Evolutionary conservation across 768 basidiomycete species (phyloP), one percentile per base, ranked within the genome.

Genomic region (Ephemerocybe angulata): DNA sequence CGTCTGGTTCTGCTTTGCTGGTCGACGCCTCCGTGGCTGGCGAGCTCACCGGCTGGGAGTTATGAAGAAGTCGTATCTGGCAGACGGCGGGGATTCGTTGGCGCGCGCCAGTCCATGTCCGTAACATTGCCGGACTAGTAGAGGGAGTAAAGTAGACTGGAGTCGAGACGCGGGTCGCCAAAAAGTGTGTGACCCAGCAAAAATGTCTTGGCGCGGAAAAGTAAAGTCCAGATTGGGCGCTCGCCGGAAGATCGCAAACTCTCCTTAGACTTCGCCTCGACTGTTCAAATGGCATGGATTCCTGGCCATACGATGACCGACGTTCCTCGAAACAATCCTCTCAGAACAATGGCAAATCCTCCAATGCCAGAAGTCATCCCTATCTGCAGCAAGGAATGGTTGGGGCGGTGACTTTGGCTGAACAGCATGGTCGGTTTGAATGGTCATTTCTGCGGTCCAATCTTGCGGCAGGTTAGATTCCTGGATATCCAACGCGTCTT

Each of bases 231-330:
- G 19, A 25, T 52, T 52, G 21, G 35, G 33, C 31, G 50, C 21
- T 22, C 4, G 25, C 25, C 33, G 8, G 10, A 17, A 21, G 28
- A 13, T 3, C 46, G 24, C 27, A 42, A 52, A 22, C 40, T 54
- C 46, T 47, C 40, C 33, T 48, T 30, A 15, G 21, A 8, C 17
- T 17, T 35, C 33, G 17, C 52, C 38, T 29, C 35, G 33, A 15
- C 27, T 48, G 44, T 43, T 70, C 72, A 70, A 76, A 84, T 88
- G 85, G 84, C 83, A 89, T 90, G 87, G 84, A 85, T 68, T 76
- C 74, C 68, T 89, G 87, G 87, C 87, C 86, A 35, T 70, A 75
- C 64, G 76, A 81, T 75, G 69, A 76, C 62, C 72, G 72, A 67
- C 61, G 52, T 38, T 63, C 66, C 55, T 59, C 33, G 46, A 31